Conservation (phyloP, 176 grass and related monocot genomes). For the Puccinellia tenuiflora region DNA sequence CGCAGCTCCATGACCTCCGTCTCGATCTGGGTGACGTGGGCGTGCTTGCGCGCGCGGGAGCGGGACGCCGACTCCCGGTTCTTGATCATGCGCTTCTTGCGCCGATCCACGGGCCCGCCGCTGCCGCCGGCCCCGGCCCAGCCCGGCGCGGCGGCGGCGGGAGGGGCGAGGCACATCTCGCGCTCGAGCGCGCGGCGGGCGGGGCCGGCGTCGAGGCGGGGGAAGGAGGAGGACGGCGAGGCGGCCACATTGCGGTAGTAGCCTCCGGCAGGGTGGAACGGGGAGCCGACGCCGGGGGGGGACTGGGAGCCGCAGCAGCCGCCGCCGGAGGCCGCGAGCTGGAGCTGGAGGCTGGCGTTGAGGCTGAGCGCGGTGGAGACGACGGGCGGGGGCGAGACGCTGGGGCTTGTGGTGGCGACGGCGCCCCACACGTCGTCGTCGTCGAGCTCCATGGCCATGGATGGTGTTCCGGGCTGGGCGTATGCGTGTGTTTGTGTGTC, state of each 20-base stretch:
- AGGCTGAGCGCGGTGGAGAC: slow-evolving; percentile 43
- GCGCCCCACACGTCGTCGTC: slow-evolving; percentile 37
- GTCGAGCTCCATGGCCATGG: slow-evolving; percentile 33
- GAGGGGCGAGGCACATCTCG: not conserved
- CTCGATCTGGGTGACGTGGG: slow-evolving; percentile 39
- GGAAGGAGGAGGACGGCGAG: not conserved
- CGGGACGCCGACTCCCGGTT: slow-evolving; percentile 74
- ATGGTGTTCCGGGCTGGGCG: not conserved
- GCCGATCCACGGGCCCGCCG: slow-evolving; percentile 8
- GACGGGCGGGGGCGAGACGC: slow-evolving; percentile 19
- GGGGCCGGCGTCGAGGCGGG: not conserved
- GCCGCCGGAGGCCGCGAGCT: not conserved
- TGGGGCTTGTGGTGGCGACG: slow-evolving; percentile 22
- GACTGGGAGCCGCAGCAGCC: no score
- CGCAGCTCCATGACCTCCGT: slow-evolving; percentile 33
- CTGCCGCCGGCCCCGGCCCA: not conserved
- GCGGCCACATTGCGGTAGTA: slow-evolving; percentile 29
- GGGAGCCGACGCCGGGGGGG: not conserved
- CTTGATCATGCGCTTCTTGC: slow-evolving; percentile 71
- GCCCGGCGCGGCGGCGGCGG: not conserved
- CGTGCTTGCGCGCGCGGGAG: slow-evolving; percentile 68
- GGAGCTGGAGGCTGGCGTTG: slow-evolving; percentile 31
- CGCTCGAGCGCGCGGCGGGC: slow-evolving; percentile 13
- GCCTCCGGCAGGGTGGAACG: not conserved
- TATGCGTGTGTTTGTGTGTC: not conserved